Conservation (phyloP, 208 protist species). For the Novymonas esmeraldas region DNA sequence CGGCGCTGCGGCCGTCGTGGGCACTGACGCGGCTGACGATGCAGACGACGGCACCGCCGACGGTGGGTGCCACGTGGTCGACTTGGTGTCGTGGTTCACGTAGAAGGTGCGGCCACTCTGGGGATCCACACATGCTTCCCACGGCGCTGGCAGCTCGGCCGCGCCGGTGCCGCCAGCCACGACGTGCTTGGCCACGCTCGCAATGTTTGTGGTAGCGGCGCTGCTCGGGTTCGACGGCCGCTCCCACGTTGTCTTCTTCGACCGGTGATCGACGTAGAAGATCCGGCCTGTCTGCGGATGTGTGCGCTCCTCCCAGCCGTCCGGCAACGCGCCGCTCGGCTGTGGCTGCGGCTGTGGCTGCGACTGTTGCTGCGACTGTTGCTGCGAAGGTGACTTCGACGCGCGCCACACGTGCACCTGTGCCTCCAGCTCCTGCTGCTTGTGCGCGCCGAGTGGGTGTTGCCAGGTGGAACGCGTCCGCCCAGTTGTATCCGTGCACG, state of each 20-base stretch:
- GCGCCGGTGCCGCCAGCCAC: background rate
- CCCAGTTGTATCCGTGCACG: slow-evolving; percentile 43
- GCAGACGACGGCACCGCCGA: background rate
- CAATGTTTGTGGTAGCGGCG: background rate
- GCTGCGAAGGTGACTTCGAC: background rate
- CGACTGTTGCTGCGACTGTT: slow-evolving; percentile 6
- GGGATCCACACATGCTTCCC: slow-evolving; percentile 53
- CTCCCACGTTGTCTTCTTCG: slow-evolving; percentile 54
- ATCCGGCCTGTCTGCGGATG: slow-evolving; percentile 33
- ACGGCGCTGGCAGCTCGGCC: slow-evolving; percentile 10
- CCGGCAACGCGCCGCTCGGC: slow-evolving; percentile 20
- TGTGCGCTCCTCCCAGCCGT: slow-evolving; percentile 38
- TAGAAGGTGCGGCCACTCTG: slow-evolving; percentile 64
- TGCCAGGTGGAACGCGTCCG: slow-evolving; percentile 54
- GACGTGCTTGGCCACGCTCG: slow-evolving; percentile 1
- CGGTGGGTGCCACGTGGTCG: slow-evolving; percentile 65
- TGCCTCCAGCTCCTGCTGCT: slow-evolving; percentile 59
- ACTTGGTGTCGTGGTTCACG: slow-evolving; percentile 70
- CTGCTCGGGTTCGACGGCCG: slow-evolving; percentile 21
- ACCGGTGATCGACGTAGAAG: slow-evolving; percentile 65
- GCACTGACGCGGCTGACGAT: slow-evolving; percentile 3
- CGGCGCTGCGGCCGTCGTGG: slow-evolving; percentile 1
- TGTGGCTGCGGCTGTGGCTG: slow-evolving; percentile 16
- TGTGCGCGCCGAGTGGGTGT: slow-evolving; percentile 54
- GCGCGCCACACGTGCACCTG: slow-evolving; percentile 24